Conservation (phyloP, 495 filamentous ascomycete genomes). For the Tetracladium marchalianum region DNA sequence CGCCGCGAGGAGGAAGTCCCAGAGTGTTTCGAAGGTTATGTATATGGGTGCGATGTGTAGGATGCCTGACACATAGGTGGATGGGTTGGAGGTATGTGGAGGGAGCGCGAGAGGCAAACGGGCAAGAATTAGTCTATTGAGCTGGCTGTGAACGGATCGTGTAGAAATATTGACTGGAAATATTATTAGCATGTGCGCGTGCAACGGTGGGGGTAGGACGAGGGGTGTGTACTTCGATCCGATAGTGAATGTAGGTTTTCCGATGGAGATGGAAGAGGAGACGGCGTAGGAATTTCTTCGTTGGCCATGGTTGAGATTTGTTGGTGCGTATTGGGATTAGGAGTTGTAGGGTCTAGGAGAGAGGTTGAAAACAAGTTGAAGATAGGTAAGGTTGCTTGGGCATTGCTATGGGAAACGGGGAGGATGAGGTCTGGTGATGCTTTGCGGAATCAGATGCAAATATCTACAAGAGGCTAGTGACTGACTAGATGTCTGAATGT, state of each 20-base stretch:
- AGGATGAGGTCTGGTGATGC: no score
- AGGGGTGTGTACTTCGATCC: conserved; percentile 7
- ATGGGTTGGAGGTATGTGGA: conserved; percentile 24
- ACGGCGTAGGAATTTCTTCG: conserved; percentile 8
- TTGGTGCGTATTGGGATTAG: neutral
- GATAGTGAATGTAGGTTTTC: conserved; percentile 5
- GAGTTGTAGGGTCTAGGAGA: no score
- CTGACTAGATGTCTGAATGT: no score
- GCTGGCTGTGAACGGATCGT: conserved; percentile 29
- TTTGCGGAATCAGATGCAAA: no score
- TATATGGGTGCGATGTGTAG: conserved; percentile 34
- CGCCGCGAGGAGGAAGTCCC: conserved; percentile 20
- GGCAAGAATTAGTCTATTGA: conserved; percentile 36
- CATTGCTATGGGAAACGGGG: no score
- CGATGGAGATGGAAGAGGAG: conserved; percentile 2
- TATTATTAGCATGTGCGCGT: neutral
- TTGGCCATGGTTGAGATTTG: neutral
- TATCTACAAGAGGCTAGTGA: no score
- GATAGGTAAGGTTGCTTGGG: no score
- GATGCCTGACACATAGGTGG: conserved; percentile 31
- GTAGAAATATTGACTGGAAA: conserved; percentile 19
- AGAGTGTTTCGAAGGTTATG: conserved; percentile 32
- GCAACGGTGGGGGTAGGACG: neutral
- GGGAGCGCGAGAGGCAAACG: conserved; percentile 36
- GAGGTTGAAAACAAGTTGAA: no score